Base-by-base conservation (phyloP, 2,329 filamentous ascomycete species). In the Macrophomina tecta region DNA sequence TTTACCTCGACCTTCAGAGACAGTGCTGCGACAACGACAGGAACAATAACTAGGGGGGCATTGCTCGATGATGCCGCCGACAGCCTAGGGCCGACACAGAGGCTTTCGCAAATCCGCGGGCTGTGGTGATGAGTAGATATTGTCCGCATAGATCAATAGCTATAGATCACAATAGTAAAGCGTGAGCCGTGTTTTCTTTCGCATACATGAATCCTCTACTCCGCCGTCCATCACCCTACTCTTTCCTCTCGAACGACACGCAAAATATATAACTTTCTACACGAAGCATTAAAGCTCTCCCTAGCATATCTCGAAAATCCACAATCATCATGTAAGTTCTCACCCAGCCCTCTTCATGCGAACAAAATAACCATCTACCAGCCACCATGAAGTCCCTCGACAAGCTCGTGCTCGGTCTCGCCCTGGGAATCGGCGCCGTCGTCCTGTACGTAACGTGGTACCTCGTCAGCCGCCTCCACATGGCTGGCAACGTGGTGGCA, bases 1-100 rank as follows among this genome's bases (percentile, higher is more conserved):
- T 73, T 74, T 12, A 82, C 81, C 66, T 79, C 81, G 5, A 82
- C 81, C 0, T 81, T 84, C 66, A 76, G 79, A 8, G 82, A 83
- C 68, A 80, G 75, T 49, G 52, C 36, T 9, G 16, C 52, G 18
- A 58, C 18, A 32, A 5, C 52, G 30, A n/a, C 30, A n/a, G 52
- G 51, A 45, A 32, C 63, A 23, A 48, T 56, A 18, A 28, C 51
- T 5, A 30, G 61, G 30, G 45, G 48, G 28, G 61, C 38, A 3
- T n/a, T 70, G 69, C 42, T 30, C 2, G n/a, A 62, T 4, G n/a
- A 36, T 28, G 42, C n/a, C 6, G 1, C 32, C 32, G 74, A 78
- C 40, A 76, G 84, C 2, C 73, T 94, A 65, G 89, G 90, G 69
- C 91, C 91, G 28, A 94, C 91, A 2, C 91, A 94, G 75, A 86